Base-by-base conservation (phyloP, 2,329 filamentous ascomycete genomes). In the Trichoderma afroharzianum region DNA sequence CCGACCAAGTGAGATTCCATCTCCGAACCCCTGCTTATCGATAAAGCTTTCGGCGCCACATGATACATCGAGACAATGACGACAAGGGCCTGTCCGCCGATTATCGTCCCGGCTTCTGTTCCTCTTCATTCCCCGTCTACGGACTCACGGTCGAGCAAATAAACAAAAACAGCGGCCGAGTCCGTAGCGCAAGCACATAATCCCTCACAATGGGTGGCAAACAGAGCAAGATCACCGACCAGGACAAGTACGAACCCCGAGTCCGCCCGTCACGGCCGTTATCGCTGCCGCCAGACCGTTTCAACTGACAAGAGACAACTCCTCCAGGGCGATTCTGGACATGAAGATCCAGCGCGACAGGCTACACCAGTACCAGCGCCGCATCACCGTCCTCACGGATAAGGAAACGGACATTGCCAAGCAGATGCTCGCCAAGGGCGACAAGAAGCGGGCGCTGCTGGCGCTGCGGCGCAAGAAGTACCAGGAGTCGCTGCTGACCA, bases 271-370 rank as follows among this genome's bases (percentile, higher is more conserved):
- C 55, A 18, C 28, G 21, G 36, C 36, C 26, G 28, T 59, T 18
- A 43, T 32, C 57, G 26, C 36, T 61, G 4, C 57, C 26, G 7
- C 26, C 39, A 53, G 15, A 50, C 57, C 30, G 47, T 32, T 36
- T 36, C 28, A 8, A 21, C 57, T 59, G 57, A 59, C 57, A 24
- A 26, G 28, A 62, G 67, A 53, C 15, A 6, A 36, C 36, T 50
- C 26, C 36, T 50, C 26, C 28, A 98, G 95, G 85, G 95, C 95
- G 72, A 98, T 98, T 82, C 92, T 98, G 78, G 95, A 98, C 83
- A 92, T 98, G 85, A 98, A 98, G 85, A 94, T 90, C 83, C 95
- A 98, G 85, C 95, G 96, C 81, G 96, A 99, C 86, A 97, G 94
- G 82, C 91, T 99, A 4, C 95, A 97, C 79, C 94, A 97, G 81